Conservation (phyloP, 805 yeast genomes). For the Saccharomycopsis malanga region DNA sequence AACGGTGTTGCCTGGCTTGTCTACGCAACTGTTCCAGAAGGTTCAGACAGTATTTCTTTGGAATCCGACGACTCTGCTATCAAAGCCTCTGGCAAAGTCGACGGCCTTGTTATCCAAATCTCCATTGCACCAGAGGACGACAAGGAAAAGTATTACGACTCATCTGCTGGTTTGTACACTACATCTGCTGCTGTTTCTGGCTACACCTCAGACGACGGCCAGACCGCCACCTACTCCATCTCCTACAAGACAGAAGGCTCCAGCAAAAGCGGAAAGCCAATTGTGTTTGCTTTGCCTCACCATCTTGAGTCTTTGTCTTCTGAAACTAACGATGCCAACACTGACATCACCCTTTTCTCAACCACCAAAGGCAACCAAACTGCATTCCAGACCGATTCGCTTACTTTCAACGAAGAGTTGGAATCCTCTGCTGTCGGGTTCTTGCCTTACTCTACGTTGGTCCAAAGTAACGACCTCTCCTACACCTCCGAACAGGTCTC, state of each 20-base stretch:
- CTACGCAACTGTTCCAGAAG: constrained; percentile 33
- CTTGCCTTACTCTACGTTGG: constrained; percentile 17
- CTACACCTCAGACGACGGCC: constrained; percentile 33
- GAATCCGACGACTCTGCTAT: constrained; percentile 30
- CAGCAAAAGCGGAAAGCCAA: constrained; percentile 33
- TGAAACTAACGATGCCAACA: constrained; percentile 27
- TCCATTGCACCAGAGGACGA: constrained; percentile 30
- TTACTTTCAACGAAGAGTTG: constrained; percentile 22
- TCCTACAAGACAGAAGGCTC: constrained; percentile 42
- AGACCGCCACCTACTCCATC: constrained; percentile 41
- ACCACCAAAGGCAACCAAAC: constrained; percentile 45
- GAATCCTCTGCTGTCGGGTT: constrained; percentile 28
- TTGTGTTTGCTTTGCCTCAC: constrained; percentile 48
- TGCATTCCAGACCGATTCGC: constrained; percentile 35
- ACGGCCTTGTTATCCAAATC: constrained; percentile 42
- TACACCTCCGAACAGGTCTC: constrained; percentile 34
- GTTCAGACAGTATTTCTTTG: constrained; percentile 27
- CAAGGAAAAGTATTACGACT: constrained; percentile 37
- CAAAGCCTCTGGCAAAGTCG: constrained; percentile 29
- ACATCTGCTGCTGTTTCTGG: constrained; percentile 44
- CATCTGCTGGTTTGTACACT: constrained; percentile 66
- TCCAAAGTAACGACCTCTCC: constrained; percentile 29
- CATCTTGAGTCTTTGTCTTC: constrained; percentile 35
- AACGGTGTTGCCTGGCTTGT: constrained; percentile 43
- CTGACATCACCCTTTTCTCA: constrained; percentile 39